phyloP scores from a whole-genome alignment of 2,329 filamentous ascomycete genomes.

The Diaporthe sp. region DNA sequence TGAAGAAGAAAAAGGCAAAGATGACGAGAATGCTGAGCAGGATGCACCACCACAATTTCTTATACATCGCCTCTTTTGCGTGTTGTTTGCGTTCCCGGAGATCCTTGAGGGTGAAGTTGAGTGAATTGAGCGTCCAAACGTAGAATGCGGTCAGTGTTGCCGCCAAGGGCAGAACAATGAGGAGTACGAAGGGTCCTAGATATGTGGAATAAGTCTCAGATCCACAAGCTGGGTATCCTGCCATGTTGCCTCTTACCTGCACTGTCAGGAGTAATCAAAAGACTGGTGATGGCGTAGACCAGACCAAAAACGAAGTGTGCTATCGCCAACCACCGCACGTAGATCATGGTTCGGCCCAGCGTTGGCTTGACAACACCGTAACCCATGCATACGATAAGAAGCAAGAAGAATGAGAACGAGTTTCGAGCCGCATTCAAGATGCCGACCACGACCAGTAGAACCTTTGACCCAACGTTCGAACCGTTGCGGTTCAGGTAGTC shows the following conservation, averaged over 20 bases:
- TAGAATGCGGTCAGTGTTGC: slow-evolving; percentile 96
- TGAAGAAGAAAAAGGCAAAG: slow-evolving; percentile 98
- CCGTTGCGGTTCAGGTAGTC: slow-evolving; percentile 95
- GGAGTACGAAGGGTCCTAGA: slow-evolving; percentile 85
- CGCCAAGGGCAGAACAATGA: slow-evolving; percentile 93
- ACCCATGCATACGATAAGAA: slow-evolving; percentile 99
- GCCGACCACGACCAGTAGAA: slow-evolving; percentile 90
- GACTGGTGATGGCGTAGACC: slow-evolving; percentile 90
- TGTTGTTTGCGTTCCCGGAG: slow-evolving; percentile 94
- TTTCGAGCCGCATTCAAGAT: slow-evolving; percentile 94
- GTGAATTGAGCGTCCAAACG: slow-evolving; percentile 97
- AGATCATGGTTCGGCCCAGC: slow-evolving; percentile 93
- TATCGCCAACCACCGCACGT: slow-evolving; percentile 89
- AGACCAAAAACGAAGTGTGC: slow-evolving; percentile 96
- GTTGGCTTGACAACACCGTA: slow-evolving; percentile 97
- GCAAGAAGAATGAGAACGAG: slow-evolving; percentile 97
- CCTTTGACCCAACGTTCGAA: slow-evolving; percentile 85
- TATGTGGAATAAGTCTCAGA: slow-evolving; percentile 1
- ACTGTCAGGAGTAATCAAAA: slow-evolving; percentile 89
- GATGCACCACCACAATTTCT: slow-evolving; percentile 98
- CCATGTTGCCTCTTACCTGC: slow-evolving; percentile 66
- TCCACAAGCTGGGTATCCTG: background rate
- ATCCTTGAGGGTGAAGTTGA: slow-evolving; percentile 96
- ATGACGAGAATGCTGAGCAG: slow-evolving; percentile 93
- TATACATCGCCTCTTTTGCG: slow-evolving; percentile 95